Evolutionary conservation across 495 filamentous ascomycete species (phyloP), one percentile per base, ranked within the genome.

Genomic region (Neurospora sp.): DNA sequence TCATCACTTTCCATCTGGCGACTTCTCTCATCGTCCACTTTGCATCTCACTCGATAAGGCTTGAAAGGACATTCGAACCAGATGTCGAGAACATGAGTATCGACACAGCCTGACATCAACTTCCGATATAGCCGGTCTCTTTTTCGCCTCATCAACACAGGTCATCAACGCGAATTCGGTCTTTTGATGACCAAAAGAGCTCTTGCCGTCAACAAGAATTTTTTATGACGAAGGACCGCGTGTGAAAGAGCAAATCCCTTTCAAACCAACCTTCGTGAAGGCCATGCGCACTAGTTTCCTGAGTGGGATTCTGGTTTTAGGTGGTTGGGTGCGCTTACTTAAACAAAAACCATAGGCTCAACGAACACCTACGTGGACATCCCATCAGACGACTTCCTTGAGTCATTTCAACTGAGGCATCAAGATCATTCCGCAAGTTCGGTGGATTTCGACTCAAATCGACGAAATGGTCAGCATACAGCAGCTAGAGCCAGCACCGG

Each of bases 401-500:
- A 69, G 38, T 10, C 4, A 35, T 20, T 35, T 14, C 41, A 68
- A 40, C 38, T 27, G 20, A 45, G 61, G 48, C 38, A 37, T 69
- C 38, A 40, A 31, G n/a, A 69, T 48, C 44, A 79, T 79, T 77
- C 74, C 72, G 6, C 69, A 76, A 22, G 74, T 78, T 45, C 75
- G 12, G 53, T 71, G 70, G 16, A 59, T 14, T 7, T 20, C 42
- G 70, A n/a, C 40, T 7, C 31, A 12, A 12, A 22, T 31, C n/a
- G 5, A 70, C 74, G 70, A 69, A n/a, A 83, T 83, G 80, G 74
- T 79, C 70, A 77, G 79, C 68, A 75, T 80, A 70, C 78, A 84
- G 70, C 81, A 83, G 74, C 71, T 84, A 48, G 78, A 81, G 70
- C 79, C 81, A n/a, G 75, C 78, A 68, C 79, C 80, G 70, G 73